phyloP scores from a whole-genome alignment of 805 yeast genomes.

The Lipomyces lipofer region DNA sequence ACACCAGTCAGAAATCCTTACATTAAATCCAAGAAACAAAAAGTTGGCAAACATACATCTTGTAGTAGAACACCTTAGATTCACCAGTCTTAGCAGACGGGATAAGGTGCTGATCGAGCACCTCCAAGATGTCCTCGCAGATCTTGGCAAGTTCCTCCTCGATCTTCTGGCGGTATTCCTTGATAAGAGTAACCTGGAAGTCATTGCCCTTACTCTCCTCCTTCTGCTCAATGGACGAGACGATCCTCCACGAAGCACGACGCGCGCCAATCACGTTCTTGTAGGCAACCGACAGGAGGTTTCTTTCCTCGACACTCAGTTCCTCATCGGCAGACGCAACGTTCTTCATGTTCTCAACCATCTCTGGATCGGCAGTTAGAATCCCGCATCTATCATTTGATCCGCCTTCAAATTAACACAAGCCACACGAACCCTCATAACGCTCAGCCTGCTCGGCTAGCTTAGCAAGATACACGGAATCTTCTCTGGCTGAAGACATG shows the following conservation, averaged over 20 bases:
- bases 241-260: constrained; percentile 99
- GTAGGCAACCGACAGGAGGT: constrained; percentile 94
- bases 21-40: not conserved
- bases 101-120: constrained; percentile 84
- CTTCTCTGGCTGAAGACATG: constrained; percentile 54
- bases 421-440: constrained; percentile 86
- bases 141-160: constrained; percentile 89
- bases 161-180: constrained; percentile 92
- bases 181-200: constrained; percentile 82
- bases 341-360: constrained; percentile 93
- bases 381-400: no score
- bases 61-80: constrained; percentile 95
- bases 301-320: constrained; percentile 96
- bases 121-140: constrained; percentile 89
- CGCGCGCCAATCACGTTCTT: constrained; percentile 98
- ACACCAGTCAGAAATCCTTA: not conserved
- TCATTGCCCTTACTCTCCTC: constrained; percentile 96
- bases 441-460: constrained; percentile 99
- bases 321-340: constrained; percentile 97
- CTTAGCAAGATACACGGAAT: constrained; percentile 93
- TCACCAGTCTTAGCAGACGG: constrained; percentile 96
- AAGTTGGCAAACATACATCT: constrained; percentile 55
- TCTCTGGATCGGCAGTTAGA: constrained; percentile 24
- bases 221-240: constrained; percentile 95
- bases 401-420: not conserved